Evolutionary conservation across 768 basidiomycete genomes (phyloP).

Genomic region (Mycena polygramma): DNA sequence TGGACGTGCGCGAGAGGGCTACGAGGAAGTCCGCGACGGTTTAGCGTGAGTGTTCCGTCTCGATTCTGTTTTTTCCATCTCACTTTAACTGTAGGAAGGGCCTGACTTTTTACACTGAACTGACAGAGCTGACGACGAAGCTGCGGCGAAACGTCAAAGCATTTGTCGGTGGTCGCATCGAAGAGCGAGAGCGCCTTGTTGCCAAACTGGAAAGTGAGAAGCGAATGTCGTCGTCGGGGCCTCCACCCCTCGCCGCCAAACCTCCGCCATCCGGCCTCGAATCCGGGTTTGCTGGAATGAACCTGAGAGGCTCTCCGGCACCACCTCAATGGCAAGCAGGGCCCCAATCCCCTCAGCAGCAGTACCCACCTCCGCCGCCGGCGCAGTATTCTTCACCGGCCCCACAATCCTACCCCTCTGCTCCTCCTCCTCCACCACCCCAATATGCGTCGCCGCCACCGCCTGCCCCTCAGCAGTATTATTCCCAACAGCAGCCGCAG

Average conservation of each 20-base stretch:
- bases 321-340: constrained; percentile 42
- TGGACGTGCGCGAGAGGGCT: constrained; percentile 82
- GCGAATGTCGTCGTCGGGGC: constrained; percentile 62
- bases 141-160: constrained; percentile 70
- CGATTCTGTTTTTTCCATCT: constrained; percentile 5
- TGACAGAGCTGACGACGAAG: constrained; percentile 71
- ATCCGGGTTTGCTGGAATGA: constrained; percentile 71
- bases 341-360: constrained; percentile 40
- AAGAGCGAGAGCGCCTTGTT: constrained; percentile 78
- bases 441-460: constrained; percentile 29
- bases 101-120: constrained; percentile 87
- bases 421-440: constrained; percentile 30
- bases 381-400: constrained; percentile 36
- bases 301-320: constrained; percentile 52
- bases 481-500: constrained; percentile 20
- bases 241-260: constrained; percentile 60
- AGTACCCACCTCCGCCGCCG: constrained; percentile 49
- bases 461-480: constrained; percentile 24
- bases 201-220: constrained; percentile 81
- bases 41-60: constrained; percentile 69
- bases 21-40: constrained; percentile 89
- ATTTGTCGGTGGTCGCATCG: constrained; percentile 73
- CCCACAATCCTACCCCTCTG: constrained; percentile 22
- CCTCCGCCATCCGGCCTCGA: constrained; percentile 65
- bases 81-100: constrained; percentile 74